Conservation (phyloP, 257 asterid species). For the Nyctanthes arbortristis region DNA sequence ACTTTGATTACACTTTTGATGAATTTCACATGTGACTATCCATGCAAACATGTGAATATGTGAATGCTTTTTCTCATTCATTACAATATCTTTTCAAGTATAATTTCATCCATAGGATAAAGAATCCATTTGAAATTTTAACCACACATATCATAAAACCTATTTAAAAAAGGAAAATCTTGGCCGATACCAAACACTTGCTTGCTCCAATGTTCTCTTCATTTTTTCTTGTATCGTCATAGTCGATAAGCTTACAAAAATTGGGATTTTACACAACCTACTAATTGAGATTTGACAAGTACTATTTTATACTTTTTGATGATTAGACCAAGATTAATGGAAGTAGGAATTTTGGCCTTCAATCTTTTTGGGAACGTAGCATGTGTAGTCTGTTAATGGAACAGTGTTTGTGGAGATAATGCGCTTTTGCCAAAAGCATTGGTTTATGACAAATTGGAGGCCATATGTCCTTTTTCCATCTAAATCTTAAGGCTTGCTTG, state of each 20-base stretch:
- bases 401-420: not conserved
- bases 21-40: conserved; percentile 38
- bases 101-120: not conserved
- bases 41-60: conserved; percentile 29
- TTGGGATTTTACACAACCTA: not conserved
- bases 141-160: no score
- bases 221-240: no score
- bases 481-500: not conserved
- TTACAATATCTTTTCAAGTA: conserved; percentile 16
- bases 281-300: not conserved
- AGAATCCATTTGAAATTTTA: not conserved
- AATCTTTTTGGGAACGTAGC: conserved; percentile 4
- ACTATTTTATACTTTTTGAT: no score
- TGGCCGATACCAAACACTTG: no score
- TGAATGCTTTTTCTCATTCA: conserved; percentile 25
- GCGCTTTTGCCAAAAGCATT: conserved; percentile 18
- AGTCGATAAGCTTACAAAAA: no score
- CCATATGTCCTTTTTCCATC: not conserved
- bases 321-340: not conserved
- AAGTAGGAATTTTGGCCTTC: not conserved
- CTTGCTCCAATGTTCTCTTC: no score
- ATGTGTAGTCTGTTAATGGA: conserved; percentile 17
- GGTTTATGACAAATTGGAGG: conserved; percentile 25
- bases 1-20: conserved; percentile 32
- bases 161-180: no score